Percentiles rank a stretch among this genome's conserved stretches.
Evolutionary conservation across 108 stramenopile species (phyloP).

Genomic region (Pseudonitzschia multistriata): DNA sequence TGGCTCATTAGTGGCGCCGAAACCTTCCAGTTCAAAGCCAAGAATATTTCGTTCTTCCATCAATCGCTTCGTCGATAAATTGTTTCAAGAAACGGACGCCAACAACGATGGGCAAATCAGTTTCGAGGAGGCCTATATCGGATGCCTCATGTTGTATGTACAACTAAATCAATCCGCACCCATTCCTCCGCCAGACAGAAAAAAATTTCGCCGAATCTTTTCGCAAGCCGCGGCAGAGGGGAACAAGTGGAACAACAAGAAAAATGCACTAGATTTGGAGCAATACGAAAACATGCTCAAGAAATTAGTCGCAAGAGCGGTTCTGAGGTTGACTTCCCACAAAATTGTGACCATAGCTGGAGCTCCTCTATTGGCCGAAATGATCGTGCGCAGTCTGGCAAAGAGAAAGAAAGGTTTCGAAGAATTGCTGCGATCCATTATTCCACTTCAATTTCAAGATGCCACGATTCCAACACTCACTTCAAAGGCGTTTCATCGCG

Average conservation of each 20-base stretch:
- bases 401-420: conserved; percentile 17
- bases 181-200: conserved; percentile 37
- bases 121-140: conserved; percentile 39
- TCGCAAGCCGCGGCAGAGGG: conserved; percentile 6
- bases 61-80: conserved; percentile 24
- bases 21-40: background rate
- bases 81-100: conserved; percentile 46
- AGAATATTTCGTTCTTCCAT: conserved; percentile 8
- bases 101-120: conserved; percentile 41
- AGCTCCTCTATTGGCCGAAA: conserved; percentile 36
- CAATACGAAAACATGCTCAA: conserved; percentile 33
- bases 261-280: conserved; percentile 17
- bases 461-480: conserved; percentile 25
- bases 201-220: conserved; percentile 30
- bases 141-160: conserved; percentile 36
- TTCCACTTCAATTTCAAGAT: conserved; percentile 26
- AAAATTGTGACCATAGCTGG: conserved; percentile 44
- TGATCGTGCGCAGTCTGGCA: conserved; percentile 8
- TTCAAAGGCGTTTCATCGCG: conserved; percentile 29
- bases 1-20: background rate
- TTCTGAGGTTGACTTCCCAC: conserved; percentile 31
- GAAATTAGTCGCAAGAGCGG: conserved; percentile 20
- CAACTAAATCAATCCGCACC: conserved; percentile 41
- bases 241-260: conserved; percentile 7
- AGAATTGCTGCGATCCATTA: conserved; percentile 1